Percentiles rank a stretch among this genome's conserved stretches.
Conservation (phyloP, 805 yeast genomes). For the Naumovozyma castellii region DNA sequence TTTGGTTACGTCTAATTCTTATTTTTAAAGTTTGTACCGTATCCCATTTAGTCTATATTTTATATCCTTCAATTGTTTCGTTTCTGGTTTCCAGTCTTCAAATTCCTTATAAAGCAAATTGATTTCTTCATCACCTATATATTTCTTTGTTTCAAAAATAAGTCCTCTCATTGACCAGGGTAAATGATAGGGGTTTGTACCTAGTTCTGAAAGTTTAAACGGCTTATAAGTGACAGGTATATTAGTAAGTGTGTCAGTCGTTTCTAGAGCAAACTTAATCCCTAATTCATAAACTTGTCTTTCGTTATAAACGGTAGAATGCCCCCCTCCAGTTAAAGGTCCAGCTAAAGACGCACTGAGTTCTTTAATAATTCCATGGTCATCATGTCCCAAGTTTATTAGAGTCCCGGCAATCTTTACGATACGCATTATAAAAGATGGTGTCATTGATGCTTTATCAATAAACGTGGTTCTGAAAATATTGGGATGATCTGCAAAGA, state of each 20-base stretch:
- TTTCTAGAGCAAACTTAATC: constrained; percentile 61
- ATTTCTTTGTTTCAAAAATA: constrained; percentile 51
- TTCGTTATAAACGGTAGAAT: constrained; percentile 80
- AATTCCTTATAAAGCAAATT: constrained; percentile 56
- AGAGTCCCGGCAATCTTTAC: constrained; percentile 65
- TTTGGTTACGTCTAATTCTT: too few species aligned
- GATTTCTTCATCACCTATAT: constrained; percentile 49
- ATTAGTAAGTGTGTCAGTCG: constrained; percentile 47
- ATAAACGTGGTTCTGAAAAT: constrained; percentile 82
- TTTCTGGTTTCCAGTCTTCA: constrained; percentile 80
- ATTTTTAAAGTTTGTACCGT: constrained; percentile 14
- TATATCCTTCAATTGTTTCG: constrained; percentile 71
- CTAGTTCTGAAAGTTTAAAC: constrained; percentile 56
- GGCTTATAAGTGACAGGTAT: constrained; percentile 30
- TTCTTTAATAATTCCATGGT: constrained; percentile 80
- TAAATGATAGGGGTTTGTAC: constrained; percentile 71
- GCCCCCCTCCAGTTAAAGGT: constrained; percentile 91
- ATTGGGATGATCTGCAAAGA: constrained; percentile 81
- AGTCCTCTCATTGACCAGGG: constrained; percentile 93
- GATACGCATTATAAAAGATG: constrained; percentile 66
- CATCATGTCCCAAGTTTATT: constrained; percentile 69
- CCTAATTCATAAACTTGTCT: constrained; percentile 77
- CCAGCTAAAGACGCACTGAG: constrained; percentile 76
- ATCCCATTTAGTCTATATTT: constrained; percentile 67
- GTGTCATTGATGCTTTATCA: constrained; percentile 72